A percentile compares a stretch with the other conserved stretches of the same genome.
These are phyloP conservation scores for Quercus agrifolia DNA, from an alignment of 306 rosid species.

Conservation along the genomic window DNA sequence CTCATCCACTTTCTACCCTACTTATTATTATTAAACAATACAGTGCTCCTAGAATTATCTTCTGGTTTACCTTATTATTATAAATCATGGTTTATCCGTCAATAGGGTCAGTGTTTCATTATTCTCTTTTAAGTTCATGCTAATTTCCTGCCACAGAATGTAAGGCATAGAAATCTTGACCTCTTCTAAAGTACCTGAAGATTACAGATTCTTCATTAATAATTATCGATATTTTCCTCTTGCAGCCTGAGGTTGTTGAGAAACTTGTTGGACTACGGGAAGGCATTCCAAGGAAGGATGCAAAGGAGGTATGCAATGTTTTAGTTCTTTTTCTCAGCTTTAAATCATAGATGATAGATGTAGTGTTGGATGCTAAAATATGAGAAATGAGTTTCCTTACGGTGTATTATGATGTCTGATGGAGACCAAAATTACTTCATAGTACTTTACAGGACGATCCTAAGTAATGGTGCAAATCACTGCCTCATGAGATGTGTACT, in stretches of 20 bases:
- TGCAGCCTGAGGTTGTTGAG: slow-evolving; percentile 94
- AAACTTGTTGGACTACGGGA: slow-evolving; percentile 90
- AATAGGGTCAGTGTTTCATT: not conserved
- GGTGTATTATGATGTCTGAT: not conserved
- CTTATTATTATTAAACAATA: not conserved
- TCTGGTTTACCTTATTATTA: not conserved
- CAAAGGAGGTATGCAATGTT: slow-evolving; percentile 71
- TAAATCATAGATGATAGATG: slow-evolving; percentile 3
- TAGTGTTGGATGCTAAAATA: slow-evolving; percentile 5
- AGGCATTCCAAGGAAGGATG: slow-evolving; percentile 96
- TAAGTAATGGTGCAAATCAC: not conserved
- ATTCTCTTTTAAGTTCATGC: not conserved
- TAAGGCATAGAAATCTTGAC: no score
- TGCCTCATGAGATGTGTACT: not conserved
- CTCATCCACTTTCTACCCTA: not conserved
- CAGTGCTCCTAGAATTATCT: not conserved
- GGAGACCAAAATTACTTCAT: not conserved
- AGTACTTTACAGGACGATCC: not conserved
- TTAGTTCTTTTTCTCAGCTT: slow-evolving; percentile 5
- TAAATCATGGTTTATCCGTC: not conserved
- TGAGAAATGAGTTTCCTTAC: slow-evolving; percentile 12
- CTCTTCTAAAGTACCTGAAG: no score
- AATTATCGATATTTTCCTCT: slow-evolving; percentile 22
- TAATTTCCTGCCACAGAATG: no score
- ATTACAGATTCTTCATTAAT: not conserved